These are phyloP conservation scores for Podila horticola DNA, from an alignment of 192 early-diverging fungal species.

Conservation along the genomic window DNA sequence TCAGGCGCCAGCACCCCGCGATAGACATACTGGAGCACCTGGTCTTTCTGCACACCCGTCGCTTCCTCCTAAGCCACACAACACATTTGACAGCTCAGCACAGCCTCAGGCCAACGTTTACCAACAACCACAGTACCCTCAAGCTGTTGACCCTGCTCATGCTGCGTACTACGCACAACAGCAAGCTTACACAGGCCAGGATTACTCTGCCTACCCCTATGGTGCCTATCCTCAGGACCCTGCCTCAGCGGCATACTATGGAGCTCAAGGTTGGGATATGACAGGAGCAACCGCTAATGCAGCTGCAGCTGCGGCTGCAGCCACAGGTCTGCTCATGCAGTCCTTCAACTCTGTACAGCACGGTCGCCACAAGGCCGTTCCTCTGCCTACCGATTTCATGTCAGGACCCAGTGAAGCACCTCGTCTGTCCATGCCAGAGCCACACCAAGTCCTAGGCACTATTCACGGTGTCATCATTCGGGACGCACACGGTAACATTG, in stretches of 20 bases:
- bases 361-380: conserved; percentile 60
- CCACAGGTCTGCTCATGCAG: conserved; percentile 23
- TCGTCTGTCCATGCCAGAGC: conserved; percentile 65
- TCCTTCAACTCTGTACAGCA: conserved; percentile 54
- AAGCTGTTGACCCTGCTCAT: conserved; percentile 20
- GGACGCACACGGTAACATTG: conserved; percentile 69
- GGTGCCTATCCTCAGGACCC: conserved; percentile 50
- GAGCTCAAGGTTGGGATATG: conserved; percentile 46
- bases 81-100: conserved; percentile 43
- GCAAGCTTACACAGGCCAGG: conserved; percentile 11
- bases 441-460: conserved; percentile 60
- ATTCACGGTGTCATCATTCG: conserved; percentile 65
- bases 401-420: conserved; percentile 61
- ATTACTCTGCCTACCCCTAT: conserved; percentile 47
- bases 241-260: conserved; percentile 15
- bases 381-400: conserved; percentile 69
- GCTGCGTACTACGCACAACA: conserved; percentile 31
- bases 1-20: conserved; percentile 42
- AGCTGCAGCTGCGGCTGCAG: conserved; percentile 16
- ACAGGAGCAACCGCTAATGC: conserved; percentile 10
- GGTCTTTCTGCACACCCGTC: conserved; percentile 37
- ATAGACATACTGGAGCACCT: conserved; percentile 36
- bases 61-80: conserved; percentile 49
- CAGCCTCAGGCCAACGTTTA: conserved; percentile 37
- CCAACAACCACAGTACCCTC: conserved; percentile 23